A percentile compares a stretch with the other conserved stretches of the same genome.
Conservation (phyloP, 2,329 filamentous ascomycete species). For the Calonectria henricotiae region DNA sequence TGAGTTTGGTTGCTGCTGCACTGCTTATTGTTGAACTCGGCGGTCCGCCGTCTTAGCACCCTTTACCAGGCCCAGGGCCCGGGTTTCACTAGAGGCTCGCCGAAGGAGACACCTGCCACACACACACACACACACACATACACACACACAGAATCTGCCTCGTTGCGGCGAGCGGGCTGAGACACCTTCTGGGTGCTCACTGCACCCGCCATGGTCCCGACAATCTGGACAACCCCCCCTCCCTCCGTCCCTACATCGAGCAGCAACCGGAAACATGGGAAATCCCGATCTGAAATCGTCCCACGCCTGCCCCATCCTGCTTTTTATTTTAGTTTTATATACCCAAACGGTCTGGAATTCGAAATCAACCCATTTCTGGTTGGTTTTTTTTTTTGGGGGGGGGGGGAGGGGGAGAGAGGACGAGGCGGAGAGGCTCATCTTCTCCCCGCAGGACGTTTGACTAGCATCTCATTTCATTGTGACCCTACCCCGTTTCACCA, state of each 20-base stretch:
- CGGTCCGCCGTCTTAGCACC: constrained; percentile 9
- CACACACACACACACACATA: too few relatives aligned
- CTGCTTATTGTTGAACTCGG: constrained; percentile 11
- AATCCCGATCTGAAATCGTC: not conserved
- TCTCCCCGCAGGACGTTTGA: constrained; percentile 3
- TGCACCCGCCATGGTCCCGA: constrained; percentile 17
- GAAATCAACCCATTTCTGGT: not conserved
- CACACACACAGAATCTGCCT: not conserved
- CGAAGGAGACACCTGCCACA: not conserved
- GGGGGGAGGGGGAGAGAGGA: not conserved
- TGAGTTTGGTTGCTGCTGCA: not conserved
- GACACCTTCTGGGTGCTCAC: constrained; percentile 1
- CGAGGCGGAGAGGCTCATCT: not conserved
- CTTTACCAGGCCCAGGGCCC: not conserved
- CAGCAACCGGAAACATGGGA: constrained; percentile 1
- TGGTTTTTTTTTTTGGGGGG: not conserved
- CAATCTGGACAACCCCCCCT: constrained; percentile 17
- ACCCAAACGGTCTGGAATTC: not conserved
- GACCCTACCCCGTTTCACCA: constrained; percentile 27
- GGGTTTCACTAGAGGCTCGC: constrained; percentile 6
- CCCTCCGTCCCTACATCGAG: not conserved
- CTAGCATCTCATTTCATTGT: constrained; percentile 1
- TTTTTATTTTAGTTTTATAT: not conserved
- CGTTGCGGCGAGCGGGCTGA: not conserved
- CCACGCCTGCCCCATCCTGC: not conserved